A percentile compares a stretch with the other conserved stretches of the same genome.
phyloP scores from a whole-genome alignment of 176 grass and related monocot species.

The Pharus latifolius region DNA sequence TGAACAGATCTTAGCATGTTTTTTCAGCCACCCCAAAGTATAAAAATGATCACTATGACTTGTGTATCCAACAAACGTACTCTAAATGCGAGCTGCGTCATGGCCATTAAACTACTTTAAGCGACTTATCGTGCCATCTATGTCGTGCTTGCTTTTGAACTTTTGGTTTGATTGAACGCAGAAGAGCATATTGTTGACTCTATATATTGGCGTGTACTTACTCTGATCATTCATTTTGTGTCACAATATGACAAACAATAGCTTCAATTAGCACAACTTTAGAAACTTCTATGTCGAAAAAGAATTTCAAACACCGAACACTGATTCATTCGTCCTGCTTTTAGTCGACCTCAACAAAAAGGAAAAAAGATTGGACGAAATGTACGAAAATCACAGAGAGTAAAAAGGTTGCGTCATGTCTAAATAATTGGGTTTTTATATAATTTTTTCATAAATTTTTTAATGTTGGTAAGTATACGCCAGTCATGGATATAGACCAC shows the following conservation, averaged over 20 bases:
- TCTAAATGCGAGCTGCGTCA: slow-evolving; percentile 45
- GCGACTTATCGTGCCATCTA: slow-evolving; percentile 5
- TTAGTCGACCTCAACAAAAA: too few species aligned
- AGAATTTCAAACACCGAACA: too few species aligned
- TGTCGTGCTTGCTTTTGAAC: neutral
- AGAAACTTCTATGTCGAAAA: neutral
- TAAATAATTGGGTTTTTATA: too few species aligned
- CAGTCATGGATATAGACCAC: too few species aligned
- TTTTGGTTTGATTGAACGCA: slow-evolving; percentile 3
- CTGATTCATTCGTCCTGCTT: too few species aligned
- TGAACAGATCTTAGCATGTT: too few species aligned
- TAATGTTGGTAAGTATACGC: too few species aligned
- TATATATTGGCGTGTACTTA: neutral
- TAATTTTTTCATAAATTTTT: too few species aligned
- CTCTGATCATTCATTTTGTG: neutral
- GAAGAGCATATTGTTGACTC: neutral
- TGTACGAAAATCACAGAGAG: too few species aligned
- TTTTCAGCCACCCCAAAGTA: neutral
- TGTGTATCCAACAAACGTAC: neutral
- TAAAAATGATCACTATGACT: neutral
- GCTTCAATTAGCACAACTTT: neutral
- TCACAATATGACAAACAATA: neutral
- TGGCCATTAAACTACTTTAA: slow-evolving; percentile 24
- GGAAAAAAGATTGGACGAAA: too few species aligned
- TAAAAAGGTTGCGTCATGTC: too few species aligned